Evolutionary conservation across 2,329 filamentous ascomycete species (phyloP).

Genomic region (Fusarium annulatum): DNA sequence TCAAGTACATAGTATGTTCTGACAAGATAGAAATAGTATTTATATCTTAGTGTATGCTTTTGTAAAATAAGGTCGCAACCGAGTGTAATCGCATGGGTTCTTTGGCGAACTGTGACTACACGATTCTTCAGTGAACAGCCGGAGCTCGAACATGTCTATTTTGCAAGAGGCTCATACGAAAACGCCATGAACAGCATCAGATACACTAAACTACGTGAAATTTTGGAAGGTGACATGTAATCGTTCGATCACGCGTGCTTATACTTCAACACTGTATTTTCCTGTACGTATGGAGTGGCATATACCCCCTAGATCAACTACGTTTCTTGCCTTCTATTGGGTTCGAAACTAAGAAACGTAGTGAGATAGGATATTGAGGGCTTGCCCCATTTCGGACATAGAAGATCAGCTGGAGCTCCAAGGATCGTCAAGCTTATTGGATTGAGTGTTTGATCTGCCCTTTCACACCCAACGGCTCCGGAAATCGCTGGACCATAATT

Average conservation of each 20-base stretch:
- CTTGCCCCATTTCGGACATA: neutral
- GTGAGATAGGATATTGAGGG: neutral
- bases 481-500: neutral
- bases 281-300: neutral
- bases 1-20: neutral
- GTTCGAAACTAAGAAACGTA: too few species aligned
- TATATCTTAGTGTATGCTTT: neutral
- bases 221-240: neutral
- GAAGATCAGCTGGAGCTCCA: neutral
- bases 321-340: neutral
- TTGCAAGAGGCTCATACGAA: neutral
- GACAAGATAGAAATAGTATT: neutral
- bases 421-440: neutral
- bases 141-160: too few species aligned
- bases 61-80: too few species aligned
- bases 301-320: neutral
- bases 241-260: neutral
- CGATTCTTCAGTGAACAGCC: too few species aligned
- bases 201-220: neutral
- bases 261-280: neutral
- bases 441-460: neutral
- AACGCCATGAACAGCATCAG: neutral
- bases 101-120: too few species aligned
- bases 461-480: accelerated
- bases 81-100: too few species aligned